A percentile compares a stretch with the other conserved stretches of the same genome.
These are phyloP conservation scores for Rhizoclosmatium globosum DNA, from an alignment of 192 early-diverging fungal genomes.

Conservation along the genomic window DNA sequence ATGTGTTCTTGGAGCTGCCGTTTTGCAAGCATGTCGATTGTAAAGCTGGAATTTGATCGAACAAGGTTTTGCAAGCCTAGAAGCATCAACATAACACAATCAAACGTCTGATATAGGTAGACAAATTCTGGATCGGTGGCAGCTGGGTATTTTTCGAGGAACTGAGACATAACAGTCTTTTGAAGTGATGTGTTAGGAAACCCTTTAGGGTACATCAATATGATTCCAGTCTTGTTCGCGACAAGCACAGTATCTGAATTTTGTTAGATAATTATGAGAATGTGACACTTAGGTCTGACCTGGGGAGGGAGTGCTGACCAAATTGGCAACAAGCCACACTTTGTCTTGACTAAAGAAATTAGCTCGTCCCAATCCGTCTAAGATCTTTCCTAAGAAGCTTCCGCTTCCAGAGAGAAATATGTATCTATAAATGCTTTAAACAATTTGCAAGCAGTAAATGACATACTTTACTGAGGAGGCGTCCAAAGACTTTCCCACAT, in stretches of 20 bases:
- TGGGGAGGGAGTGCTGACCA: not conserved
- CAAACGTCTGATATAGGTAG: not conserved
- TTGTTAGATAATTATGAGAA: not conserved
- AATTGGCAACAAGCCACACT: not conserved
- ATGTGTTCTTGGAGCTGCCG: not conserved
- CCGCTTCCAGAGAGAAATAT: not conserved
- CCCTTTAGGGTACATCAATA: not conserved
- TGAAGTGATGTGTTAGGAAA: not conserved
- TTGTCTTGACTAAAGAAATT: not conserved
- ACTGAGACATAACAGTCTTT: not conserved
- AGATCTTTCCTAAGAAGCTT: not conserved
- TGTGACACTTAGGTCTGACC: not conserved
- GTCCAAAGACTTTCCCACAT: not conserved
- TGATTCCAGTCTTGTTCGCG: not conserved
- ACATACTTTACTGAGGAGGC: not conserved
- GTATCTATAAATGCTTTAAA: not conserved
- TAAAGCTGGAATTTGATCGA: not conserved
- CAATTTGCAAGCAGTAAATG: not conserved
- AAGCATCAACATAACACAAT: constrained; percentile 14
- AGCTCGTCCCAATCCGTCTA: not conserved
- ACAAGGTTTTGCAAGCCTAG: not conserved
- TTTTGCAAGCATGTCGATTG: not conserved
- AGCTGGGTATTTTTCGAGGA: not conserved
- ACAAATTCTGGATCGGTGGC: not conserved
- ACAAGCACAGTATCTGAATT: not conserved